Conservation (phyloP, 371 early-diverging fungal species). For the Ecytonucleospora hepatopenaei region DNA sequence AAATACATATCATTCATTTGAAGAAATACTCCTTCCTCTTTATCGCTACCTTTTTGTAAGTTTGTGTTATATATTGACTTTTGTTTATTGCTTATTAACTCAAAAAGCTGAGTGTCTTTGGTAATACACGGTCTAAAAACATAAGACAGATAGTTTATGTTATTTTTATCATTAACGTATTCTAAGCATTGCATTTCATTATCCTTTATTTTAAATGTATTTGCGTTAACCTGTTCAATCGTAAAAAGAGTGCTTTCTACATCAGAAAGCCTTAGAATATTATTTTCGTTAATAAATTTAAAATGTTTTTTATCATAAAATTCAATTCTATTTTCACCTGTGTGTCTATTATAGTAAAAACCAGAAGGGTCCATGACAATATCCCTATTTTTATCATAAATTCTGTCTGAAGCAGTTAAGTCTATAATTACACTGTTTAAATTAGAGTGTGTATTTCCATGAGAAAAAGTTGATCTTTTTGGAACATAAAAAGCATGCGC, state of each 20-base stretch:
- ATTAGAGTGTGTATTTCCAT: not conserved
- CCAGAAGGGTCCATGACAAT: not conserved
- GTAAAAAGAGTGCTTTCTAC: not conserved
- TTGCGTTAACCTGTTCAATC: not conserved
- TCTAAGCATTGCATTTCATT: not conserved
- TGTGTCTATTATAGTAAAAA: not conserved
- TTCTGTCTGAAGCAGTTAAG: not conserved
- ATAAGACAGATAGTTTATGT: no score
- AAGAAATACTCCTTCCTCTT: not conserved
- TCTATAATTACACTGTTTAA: not conserved
- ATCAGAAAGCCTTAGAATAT: not conserved
- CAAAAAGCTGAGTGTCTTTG: not conserved
- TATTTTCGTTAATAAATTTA: no score
- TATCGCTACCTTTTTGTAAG: not conserved
- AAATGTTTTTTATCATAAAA: not conserved
- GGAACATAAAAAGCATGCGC: not conserved
- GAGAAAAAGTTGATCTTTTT: no score
- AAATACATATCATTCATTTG: no score
- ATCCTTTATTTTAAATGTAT: not conserved
- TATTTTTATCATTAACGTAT: not conserved
- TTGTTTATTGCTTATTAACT: not conserved
- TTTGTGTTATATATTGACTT: not conserved
- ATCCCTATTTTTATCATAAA: slow-evolving; percentile 2
- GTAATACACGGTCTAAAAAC: not conserved
- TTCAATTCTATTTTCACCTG: not conserved